Conservation (phyloP, 129 eudicot species). For the Arctium lappa region DNA sequence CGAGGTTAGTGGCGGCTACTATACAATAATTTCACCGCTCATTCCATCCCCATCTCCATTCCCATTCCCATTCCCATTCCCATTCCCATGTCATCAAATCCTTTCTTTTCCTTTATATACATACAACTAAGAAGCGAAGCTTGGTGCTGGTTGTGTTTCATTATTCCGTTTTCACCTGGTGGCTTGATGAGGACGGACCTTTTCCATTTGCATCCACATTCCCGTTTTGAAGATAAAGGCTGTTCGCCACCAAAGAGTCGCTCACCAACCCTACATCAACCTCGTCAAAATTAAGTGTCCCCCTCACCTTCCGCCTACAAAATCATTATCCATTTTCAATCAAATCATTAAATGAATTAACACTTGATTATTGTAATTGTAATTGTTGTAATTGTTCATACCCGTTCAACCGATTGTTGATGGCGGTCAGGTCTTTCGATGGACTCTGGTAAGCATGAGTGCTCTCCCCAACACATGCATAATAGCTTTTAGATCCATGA, state of each 20-base stretch:
- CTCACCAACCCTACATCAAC: constrained; percentile 90
- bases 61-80: constrained; percentile 12
- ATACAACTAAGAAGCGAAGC: background rate
- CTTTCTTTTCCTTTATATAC: constrained; percentile 14
- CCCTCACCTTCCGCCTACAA: constrained; percentile 57
- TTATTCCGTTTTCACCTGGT: constrained; percentile 49
- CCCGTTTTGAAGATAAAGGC: constrained; percentile 75
- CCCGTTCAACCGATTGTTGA: constrained; percentile 88
- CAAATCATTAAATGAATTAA: background rate
- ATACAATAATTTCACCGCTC: constrained; percentile 65
- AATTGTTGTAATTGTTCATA: background rate
- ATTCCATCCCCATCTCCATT: constrained; percentile 38
- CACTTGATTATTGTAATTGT: background rate
- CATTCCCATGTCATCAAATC: constrained; percentile 14
- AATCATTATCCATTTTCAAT: background rate
- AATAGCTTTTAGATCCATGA: constrained; percentile 87
- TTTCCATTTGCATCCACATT: constrained; percentile 5
- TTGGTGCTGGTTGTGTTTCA: constrained; percentile 10
- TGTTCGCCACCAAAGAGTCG: constrained; percentile 88
- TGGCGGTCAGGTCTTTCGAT: constrained; percentile 86
- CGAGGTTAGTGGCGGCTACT: constrained; percentile 57
- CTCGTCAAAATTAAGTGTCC: constrained; percentile 70
- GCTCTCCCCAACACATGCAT: constrained; percentile 98
- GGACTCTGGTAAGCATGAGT: constrained; percentile 99
- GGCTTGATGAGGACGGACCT: constrained; percentile 39